Conservation (phyloP, 495 filamentous ascomycete species). For the Penicillium nucicola region DNA sequence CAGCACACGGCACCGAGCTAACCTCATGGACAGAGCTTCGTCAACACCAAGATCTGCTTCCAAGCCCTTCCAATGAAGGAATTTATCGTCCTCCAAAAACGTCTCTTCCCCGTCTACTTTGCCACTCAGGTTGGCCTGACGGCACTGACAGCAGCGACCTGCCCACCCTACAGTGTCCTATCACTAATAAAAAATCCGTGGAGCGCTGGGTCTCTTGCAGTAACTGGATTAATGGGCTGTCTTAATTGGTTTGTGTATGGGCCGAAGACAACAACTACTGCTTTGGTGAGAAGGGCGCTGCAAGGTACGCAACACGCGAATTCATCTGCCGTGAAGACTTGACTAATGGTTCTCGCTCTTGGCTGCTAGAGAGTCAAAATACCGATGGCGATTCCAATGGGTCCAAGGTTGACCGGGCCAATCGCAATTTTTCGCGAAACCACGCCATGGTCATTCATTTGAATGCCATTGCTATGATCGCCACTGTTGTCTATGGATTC, state of each 20-base stretch:
- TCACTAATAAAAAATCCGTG: conserved; percentile 30
- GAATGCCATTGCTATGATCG: conserved; percentile 49
- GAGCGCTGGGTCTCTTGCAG: conserved; percentile 35
- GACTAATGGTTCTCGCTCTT: neutral
- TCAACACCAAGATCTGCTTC: conserved; percentile 51
- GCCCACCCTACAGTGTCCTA: conserved; percentile 38
- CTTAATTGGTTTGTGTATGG: conserved; percentile 49
- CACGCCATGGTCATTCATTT: conserved; percentile 58
- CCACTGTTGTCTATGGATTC: conserved; percentile 50
- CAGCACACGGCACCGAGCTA: neutral
- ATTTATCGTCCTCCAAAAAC: conserved; percentile 51
- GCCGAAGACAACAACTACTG: conserved; percentile 40
- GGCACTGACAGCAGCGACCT: conserved; percentile 41
- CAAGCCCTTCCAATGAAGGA: conserved; percentile 41
- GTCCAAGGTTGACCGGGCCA: conserved; percentile 35
- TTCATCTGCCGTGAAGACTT: neutral
- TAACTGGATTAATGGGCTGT: conserved; percentile 36
- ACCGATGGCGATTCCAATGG: conserved; percentile 10
- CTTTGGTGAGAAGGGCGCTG: conserved; percentile 42
- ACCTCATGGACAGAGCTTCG: conserved; percentile 36
- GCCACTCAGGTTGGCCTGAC: conserved; percentile 39
- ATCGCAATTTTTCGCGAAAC: conserved; percentile 42
- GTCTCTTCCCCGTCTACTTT: conserved; percentile 55
- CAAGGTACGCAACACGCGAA: conserved; percentile 29
- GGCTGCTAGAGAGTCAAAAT: conserved; percentile 10